These are phyloP conservation scores for Colletotrichum falcatum DNA, from an alignment of 2,329 filamentous ascomycete species.

Conservation along the genomic window DNA sequence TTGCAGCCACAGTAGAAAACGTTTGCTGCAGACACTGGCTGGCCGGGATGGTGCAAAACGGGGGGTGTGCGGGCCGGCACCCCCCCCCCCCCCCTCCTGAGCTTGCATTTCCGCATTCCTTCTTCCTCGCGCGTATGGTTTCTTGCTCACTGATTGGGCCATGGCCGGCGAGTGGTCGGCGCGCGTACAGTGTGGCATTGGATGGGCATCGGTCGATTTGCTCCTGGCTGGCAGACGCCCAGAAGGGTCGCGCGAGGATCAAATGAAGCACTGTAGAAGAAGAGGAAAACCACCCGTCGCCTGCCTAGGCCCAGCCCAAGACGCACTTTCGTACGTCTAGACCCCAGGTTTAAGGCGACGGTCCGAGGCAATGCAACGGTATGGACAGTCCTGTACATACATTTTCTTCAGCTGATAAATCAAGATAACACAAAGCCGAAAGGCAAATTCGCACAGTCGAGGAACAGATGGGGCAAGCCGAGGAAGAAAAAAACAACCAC, in stretches of 20 bases:
- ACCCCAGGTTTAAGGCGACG: background rate
- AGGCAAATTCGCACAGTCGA: background rate
- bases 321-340: no score
- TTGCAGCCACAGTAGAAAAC: slow-evolving; percentile 29
- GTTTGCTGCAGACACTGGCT: slow-evolving; percentile 24
- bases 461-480: background rate
- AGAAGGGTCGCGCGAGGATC: background rate
- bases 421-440: slow-evolving; percentile 26
- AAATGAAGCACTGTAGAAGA: background rate
- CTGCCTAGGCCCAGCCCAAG: background rate
- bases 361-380: slow-evolving; percentile 12
- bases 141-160: background rate
- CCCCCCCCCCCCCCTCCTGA: background rate
- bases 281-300: background rate
- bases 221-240: background rate
- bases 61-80: slow-evolving; percentile 2
- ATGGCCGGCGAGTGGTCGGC: background rate
- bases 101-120: slow-evolving; percentile 20
- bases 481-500: no score
- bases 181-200: slow-evolving; percentile 21
- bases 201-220: background rate
- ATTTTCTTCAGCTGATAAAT: slow-evolving; percentile 34
- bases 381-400: slow-evolving; percentile 9
- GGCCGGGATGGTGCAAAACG: background rate
- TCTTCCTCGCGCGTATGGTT: background rate